Conservation (phyloP, 2,329 filamentous ascomycete genomes). For the Exophiala lecanii-corni region DNA sequence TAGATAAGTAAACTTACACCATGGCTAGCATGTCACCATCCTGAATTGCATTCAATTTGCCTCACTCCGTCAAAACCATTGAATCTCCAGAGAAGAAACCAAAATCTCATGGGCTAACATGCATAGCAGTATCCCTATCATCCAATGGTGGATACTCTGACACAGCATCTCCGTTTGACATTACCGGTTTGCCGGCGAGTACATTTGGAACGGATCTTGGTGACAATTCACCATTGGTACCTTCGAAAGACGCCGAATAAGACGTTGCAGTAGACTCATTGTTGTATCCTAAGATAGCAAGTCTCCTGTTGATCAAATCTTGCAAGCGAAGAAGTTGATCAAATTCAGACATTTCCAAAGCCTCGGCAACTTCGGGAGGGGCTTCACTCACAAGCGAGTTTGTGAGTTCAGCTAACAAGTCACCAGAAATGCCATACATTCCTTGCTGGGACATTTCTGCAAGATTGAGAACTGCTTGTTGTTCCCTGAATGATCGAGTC, state of each 20-base stretch:
- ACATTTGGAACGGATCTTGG: not conserved
- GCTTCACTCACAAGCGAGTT: constrained; percentile 25
- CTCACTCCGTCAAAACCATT: not conserved
- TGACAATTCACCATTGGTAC: constrained; percentile 15
- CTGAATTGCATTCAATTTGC: too few relatives aligned
- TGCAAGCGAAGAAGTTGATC: constrained; percentile 21
- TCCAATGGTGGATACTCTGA: not conserved
- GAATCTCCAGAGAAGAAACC: not conserved
- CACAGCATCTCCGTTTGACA: not conserved
- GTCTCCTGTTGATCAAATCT: constrained; percentile 18
- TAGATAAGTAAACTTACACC: too few relatives aligned
- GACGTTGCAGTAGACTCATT: constrained; percentile 1
- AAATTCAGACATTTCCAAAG: constrained; percentile 15
- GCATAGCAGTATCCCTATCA: constrained; percentile 1
- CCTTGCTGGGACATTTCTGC: constrained; percentile 20
- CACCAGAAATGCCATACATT: constrained; percentile 14
- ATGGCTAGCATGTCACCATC: too few relatives aligned
- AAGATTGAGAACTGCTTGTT: constrained; percentile 23
- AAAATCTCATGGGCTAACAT: not conserved
- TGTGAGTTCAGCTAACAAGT: constrained; percentile 22
- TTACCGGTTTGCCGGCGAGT: not conserved
- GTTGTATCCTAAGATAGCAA: constrained; percentile 13
- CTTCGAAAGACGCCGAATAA: not conserved
- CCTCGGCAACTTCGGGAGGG: constrained; percentile 19
- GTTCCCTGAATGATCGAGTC: constrained; percentile 23